Evolutionary conservation across 306 rosid genomes (phyloP), one percentile per base, ranked within the genome.

Genomic region (Corylus avellana): DNA sequence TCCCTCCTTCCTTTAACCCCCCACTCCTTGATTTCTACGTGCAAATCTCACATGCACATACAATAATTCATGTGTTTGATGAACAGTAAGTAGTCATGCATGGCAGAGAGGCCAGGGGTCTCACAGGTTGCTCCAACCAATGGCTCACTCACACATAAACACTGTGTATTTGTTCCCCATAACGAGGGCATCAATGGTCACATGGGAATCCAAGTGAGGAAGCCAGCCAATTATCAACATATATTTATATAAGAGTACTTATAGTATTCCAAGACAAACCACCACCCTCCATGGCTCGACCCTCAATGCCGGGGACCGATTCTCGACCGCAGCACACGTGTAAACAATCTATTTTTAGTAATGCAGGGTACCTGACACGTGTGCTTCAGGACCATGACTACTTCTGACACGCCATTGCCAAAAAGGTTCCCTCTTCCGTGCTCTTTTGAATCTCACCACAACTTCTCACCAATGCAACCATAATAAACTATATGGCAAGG

Each of bases 291-390:
- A 8, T 2, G 85, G 77, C 80, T 73, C 84, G 77, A 75, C 88
- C 90, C 87, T 84, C 84, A 76, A 84, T 84, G 87, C 71, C 71
- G 42, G 90, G 89, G 90, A 84, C 88, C 90, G 77, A 76, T 66
- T 81, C 58, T 74, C 64, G 0, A 76, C 62, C 70, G 61, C 6
- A 55, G 32, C 73, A 86, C 86, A 84, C 84, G 84, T 81, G 85
- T 84, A 39, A 55, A 13, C 64, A 61, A 68, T 75, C 77, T 51
- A 75, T 46, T 50, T n/a, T 37, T 18, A 29, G 29, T 39, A n/a
- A 53, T 48, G 14, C 46, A 22, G n/a, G n/a, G 59, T 73, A n/a
- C 27, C 37, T 75, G 49, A 77, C 85, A 77, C 78, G 80, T 80
- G 3, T 37, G 13, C 49, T 67, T 49, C 25, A 72, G 84, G 72